A percentile compares a stretch with the other conserved stretches of the same genome.
These are phyloP conservation scores for Dillenia turbinata DNA, from an alignment of 164 flowering plant species.

Conservation along the genomic window DNA sequence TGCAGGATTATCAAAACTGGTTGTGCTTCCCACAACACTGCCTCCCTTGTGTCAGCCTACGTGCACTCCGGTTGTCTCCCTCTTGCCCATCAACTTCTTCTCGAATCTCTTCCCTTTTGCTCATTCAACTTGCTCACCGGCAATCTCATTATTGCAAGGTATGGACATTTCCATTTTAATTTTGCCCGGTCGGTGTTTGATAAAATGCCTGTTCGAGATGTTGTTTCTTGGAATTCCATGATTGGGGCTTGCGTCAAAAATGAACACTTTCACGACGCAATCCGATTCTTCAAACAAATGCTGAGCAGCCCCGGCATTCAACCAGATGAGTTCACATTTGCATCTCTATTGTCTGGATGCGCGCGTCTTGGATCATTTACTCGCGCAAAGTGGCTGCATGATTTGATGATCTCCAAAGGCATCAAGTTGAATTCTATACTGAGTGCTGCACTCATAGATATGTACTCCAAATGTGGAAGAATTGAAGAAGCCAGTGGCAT, in stretches of 20 bases:
- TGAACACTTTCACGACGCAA: slow-evolving; percentile 38
- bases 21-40: slow-evolving; percentile 27
- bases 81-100: slow-evolving; percentile 29
- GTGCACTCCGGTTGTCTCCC: slow-evolving; percentile 12
- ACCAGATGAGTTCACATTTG: slow-evolving; percentile 65
- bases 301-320: slow-evolving; percentile 26
- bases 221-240: slow-evolving; percentile 61
- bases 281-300: slow-evolving; percentile 37
- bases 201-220: slow-evolving; percentile 33
- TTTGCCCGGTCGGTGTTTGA: slow-evolving; percentile 44
- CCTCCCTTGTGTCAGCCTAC: slow-evolving; percentile 39
- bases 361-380: slow-evolving; percentile 53
- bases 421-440: slow-evolving; percentile 47
- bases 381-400: slow-evolving; percentile 55
- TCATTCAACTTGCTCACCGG: slow-evolving; percentile 22
- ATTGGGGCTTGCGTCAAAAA: slow-evolving; percentile 48
- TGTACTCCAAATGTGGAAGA: slow-evolving; percentile 79
- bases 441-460: slow-evolving; percentile 56
- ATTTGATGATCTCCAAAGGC: slow-evolving; percentile 32
- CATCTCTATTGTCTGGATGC: slow-evolving; percentile 52
- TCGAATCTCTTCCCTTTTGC: slow-evolving; percentile 18
- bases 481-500: slow-evolving; percentile 45
- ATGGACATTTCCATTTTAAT: slow-evolving; percentile 33
- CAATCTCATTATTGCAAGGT: slow-evolving; percentile 38
- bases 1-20: slow-evolving; percentile 42